Conservation (phyloP, 768 basidiomycete genomes). For the Kwoniella europaea region DNA sequence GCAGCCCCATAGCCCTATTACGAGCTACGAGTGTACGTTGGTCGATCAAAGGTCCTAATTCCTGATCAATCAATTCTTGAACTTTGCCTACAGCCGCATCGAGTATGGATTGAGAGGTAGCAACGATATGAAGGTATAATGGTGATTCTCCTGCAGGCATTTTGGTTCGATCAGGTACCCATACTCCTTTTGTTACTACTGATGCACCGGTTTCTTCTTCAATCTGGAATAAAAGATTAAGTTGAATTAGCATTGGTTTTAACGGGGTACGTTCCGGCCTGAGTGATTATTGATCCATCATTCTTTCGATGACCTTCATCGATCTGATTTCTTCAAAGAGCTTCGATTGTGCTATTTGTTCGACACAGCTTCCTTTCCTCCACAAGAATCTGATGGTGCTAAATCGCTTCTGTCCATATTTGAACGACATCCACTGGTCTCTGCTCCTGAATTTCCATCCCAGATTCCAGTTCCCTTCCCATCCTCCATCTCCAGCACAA, state of each 20-base stretch:
- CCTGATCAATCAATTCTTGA: constrained; percentile 59
- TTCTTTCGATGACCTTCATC: too few relatives aligned
- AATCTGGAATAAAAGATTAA: constrained; percentile 64
- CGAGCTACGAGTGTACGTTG: constrained; percentile 56
- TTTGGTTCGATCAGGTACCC: constrained; percentile 92
- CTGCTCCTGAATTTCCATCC: too few relatives aligned
- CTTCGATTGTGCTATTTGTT: too few relatives aligned
- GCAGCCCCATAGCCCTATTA: constrained; percentile 55
- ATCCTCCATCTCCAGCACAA: too few relatives aligned
- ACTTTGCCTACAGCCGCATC: constrained; percentile 59
- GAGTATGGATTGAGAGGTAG: constrained; percentile 60
- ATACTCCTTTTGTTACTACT: constrained; percentile 88
- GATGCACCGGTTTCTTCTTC: constrained; percentile 89
- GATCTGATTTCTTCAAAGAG: too few relatives aligned
- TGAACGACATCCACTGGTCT: too few relatives aligned
- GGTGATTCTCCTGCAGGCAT: constrained; percentile 92
- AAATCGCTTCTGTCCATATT: too few relatives aligned
- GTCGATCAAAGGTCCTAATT: constrained; percentile 60
- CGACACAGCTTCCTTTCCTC: too few relatives aligned
- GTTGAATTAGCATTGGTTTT: background rate
- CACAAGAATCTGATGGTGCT: too few relatives aligned
- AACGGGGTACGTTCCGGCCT: background rate
- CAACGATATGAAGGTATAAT: constrained; percentile 90
- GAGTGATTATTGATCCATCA: too few relatives aligned
- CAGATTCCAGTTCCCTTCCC: too few relatives aligned